phyloP scores from a whole-genome alignment of 495 filamentous ascomycete genomes.

The Aspergillus egyptiacus region DNA sequence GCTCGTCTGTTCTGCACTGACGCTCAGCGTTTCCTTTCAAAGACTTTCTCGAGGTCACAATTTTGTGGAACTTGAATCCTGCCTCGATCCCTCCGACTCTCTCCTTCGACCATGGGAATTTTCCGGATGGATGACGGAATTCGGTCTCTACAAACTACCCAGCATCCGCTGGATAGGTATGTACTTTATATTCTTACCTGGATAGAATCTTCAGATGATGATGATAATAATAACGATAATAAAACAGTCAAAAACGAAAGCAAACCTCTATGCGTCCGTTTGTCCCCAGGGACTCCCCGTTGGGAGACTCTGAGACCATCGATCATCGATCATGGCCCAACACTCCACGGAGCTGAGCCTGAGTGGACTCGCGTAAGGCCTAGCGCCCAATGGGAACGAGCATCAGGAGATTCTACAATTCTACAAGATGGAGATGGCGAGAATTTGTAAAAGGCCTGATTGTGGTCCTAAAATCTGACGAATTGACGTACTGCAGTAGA shows the following conservation, averaged over 20 bases:
- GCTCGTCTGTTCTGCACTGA: neutral
- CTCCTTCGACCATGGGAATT: constrained; percentile 2
- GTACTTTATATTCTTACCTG: too few relatives aligned
- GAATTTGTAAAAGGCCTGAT: constrained; percentile 6
- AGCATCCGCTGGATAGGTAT: too few relatives aligned
- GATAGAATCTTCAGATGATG: too few relatives aligned
- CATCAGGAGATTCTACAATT: constrained; percentile 7
- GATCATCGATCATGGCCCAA: constrained; percentile 4
- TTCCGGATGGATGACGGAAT: neutral
- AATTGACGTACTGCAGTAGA: neutral
- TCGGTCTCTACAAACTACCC: too few relatives aligned
- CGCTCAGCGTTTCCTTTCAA: constrained; percentile 10
- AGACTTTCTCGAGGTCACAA: neutral
- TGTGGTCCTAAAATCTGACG: neutral
- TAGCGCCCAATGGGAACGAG: constrained; percentile 17
- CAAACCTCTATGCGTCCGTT: constrained; percentile 2
- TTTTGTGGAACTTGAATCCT: constrained; percentile 3
- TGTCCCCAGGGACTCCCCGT: constrained; percentile 11
- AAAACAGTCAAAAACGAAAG: constrained; percentile 3
- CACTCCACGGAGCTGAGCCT: constrained; percentile 3
- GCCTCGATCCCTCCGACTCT: neutral
- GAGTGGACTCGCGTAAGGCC: constrained; percentile 13
- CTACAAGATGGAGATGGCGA: constrained; percentile 3
- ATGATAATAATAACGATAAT: constrained; percentile 4
- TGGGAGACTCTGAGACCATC: neutral